These are phyloP conservation scores for Taphrina flavorubra DNA, from an alignment of 1,139 yeast genomes.

Conservation along the genomic window DNA sequence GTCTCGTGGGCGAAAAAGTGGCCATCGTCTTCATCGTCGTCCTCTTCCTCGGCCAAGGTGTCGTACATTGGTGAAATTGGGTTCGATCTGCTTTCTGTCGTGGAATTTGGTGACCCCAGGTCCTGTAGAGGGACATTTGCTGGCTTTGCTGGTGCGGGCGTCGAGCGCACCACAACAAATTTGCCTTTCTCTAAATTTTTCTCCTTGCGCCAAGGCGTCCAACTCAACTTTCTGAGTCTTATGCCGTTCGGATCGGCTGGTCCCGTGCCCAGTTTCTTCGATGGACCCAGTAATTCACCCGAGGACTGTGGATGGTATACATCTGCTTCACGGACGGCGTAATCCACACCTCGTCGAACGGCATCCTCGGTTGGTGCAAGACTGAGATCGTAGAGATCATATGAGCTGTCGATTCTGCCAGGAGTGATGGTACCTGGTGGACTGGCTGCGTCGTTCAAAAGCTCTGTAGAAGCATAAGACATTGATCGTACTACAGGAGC, in stretches of 20 bases:
- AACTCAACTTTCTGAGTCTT: slow-evolving; percentile 43
- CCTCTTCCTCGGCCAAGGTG: slow-evolving; percentile 17
- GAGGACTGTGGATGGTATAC: slow-evolving; percentile 46
- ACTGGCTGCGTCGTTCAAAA: not conserved
- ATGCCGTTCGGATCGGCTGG: slow-evolving; percentile 48
- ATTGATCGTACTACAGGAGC: slow-evolving; percentile 9
- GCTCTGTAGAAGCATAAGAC: slow-evolving; percentile 6
- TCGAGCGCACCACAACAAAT: slow-evolving; percentile 47
- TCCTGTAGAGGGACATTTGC: slow-evolving; percentile 20
- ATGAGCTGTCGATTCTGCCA: slow-evolving; percentile 22
- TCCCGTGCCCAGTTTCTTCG: slow-evolving; percentile 47
- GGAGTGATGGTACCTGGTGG: slow-evolving; percentile 22
- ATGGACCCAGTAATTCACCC: slow-evolving; percentile 27
- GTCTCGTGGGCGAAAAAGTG: not conserved
- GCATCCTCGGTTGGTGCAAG: slow-evolving; percentile 37
- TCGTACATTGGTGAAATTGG: slow-evolving; percentile 15
- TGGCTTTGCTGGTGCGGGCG: slow-evolving; percentile 43
- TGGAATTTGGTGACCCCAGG: not conserved
- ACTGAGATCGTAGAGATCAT: slow-evolving; percentile 27
- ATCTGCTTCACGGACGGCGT: slow-evolving; percentile 53
- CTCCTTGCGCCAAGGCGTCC: slow-evolving; percentile 43
- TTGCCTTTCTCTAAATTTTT: slow-evolving; percentile 43
- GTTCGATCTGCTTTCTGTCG: not conserved
- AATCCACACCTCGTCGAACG: slow-evolving; percentile 48
- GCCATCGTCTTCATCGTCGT: slow-evolving; percentile 15